A percentile compares a stretch with the other conserved stretches of the same genome.
Evolutionary conservation across 495 filamentous ascomycete species (phyloP).

Genomic region (Lasiosphaeria ovina): DNA sequence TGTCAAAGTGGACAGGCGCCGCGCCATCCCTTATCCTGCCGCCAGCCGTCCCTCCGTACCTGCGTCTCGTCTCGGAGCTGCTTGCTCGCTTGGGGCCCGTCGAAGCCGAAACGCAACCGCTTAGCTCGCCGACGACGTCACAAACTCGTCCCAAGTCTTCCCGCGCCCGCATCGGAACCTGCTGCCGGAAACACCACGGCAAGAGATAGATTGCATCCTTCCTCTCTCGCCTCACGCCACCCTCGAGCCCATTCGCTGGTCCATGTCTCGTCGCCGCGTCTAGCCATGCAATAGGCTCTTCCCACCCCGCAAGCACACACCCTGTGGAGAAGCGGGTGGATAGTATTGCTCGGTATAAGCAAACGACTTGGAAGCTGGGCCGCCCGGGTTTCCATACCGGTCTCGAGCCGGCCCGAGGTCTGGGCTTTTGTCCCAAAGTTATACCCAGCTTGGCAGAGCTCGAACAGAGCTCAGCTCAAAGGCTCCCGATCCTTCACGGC

Average conservation of each 20-base stretch:
- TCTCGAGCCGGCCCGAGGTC: neutral
- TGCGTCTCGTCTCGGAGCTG: neutral
- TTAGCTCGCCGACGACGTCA: constrained; percentile 7
- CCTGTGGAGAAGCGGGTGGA: neutral
- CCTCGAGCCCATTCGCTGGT: neutral
- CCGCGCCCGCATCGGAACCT: neutral
- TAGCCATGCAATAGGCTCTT: neutral
- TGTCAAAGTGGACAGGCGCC: no score
- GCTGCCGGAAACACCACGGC: constrained; percentile 4
- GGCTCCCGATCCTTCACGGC: no score
- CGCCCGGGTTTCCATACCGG: no score
- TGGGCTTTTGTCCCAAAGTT: neutral
- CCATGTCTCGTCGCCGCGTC: no score
- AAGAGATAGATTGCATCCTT: constrained; percentile 9
- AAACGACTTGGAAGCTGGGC: neutral
- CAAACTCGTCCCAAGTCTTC: neutral
- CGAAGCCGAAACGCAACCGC: neutral
- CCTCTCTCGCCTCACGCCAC: no score
- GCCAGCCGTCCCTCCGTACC: neutral
- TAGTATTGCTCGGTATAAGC: neutral
- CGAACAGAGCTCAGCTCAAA: no score
- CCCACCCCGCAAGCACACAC: neutral
- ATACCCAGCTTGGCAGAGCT: no score
- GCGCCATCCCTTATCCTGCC: no score
- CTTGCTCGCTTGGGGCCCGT: neutral